phyloP scores from a whole-genome alignment of 192 early-diverging fungal genomes.

The Lunasporangiospora selenospora region DNA sequence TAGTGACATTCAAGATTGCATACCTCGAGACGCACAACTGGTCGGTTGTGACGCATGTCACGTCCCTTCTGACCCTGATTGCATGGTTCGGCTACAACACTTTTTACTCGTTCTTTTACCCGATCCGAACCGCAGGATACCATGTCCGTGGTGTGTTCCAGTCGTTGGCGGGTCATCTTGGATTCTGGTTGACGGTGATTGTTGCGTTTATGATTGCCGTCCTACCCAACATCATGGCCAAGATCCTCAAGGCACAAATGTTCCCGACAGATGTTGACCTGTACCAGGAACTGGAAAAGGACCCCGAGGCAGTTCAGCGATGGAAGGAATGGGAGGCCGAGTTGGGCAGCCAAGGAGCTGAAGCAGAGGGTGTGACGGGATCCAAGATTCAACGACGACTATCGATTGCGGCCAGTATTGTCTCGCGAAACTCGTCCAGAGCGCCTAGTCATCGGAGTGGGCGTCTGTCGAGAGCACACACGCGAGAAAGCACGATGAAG shows the following conservation, averaged over 20 bases:
- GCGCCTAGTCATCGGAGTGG: constrained; percentile 17
- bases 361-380: constrained; percentile 42
- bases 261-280: constrained; percentile 49
- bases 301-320: constrained; percentile 46
- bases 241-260: constrained; percentile 47
- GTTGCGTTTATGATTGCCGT: constrained; percentile 61
- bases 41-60: constrained; percentile 65
- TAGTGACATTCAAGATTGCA: constrained; percentile 75
- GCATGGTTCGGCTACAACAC: constrained; percentile 73
- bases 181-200: constrained; percentile 66
- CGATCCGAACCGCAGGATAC: constrained; percentile 54
- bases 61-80: constrained; percentile 58
- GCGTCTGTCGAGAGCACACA: constrained; percentile 1
- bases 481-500: not conserved
- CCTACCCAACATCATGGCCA: constrained; percentile 57
- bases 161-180: constrained; percentile 44
- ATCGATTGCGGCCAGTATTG: constrained; percentile 48
- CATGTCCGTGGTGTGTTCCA: constrained; percentile 64
- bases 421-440: constrained; percentile 21
- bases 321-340: constrained; percentile 50
- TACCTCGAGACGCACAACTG: constrained; percentile 74
- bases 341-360: constrained; percentile 40
- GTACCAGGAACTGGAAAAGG: constrained; percentile 54
- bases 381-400: constrained; percentile 44
- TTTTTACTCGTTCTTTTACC: constrained; percentile 66